A percentile compares a stretch with the other conserved stretches of the same genome.
These are phyloP conservation scores for Penicillium paneum DNA, from an alignment of 2,329 filamentous ascomycete species.

Conservation along the genomic window DNA sequence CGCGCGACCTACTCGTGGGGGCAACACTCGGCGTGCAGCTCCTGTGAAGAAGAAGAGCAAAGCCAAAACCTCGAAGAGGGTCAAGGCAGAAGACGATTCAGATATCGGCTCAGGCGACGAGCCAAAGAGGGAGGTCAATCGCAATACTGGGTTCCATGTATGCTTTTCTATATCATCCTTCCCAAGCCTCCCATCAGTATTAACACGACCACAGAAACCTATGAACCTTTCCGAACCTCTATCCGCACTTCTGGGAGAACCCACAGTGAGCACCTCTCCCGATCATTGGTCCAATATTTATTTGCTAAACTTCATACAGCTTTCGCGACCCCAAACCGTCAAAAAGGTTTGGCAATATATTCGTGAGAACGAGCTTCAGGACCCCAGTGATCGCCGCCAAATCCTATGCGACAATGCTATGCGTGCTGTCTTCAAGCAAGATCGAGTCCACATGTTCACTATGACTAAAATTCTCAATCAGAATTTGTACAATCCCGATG, in stretches of 20 bases:
- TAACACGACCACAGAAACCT: conserved; percentile 39
- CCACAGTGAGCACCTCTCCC: conserved; percentile 35
- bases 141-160: conserved; percentile 87
- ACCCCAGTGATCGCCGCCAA: conserved; percentile 85
- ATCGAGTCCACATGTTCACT: conserved; percentile 95
- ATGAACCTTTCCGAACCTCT: conserved; percentile 46
- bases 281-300: background rate
- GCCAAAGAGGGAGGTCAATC: conserved; percentile 60
- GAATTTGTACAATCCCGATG: conserved; percentile 82
- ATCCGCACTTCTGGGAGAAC: conserved; percentile 45
- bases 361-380: conserved; percentile 81
- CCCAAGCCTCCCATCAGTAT: background rate
- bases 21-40: conserved; percentile 57
- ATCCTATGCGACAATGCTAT: conserved; percentile 90
- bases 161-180: conserved; percentile 22
- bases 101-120: conserved; percentile 65
- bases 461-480: conserved; percentile 96
- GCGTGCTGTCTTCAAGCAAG: conserved; percentile 86
- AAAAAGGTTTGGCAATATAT: conserved; percentile 97
- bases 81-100: conserved; percentile 75
- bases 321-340: conserved; percentile 91
- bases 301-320: conserved; percentile 47
- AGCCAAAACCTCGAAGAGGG: conserved; percentile 60
- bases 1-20: conserved; percentile 73
- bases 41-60: conserved; percentile 62